phyloP scores from a whole-genome alignment of 805 yeast genomes.

The Yarrowia sp. region DNA sequence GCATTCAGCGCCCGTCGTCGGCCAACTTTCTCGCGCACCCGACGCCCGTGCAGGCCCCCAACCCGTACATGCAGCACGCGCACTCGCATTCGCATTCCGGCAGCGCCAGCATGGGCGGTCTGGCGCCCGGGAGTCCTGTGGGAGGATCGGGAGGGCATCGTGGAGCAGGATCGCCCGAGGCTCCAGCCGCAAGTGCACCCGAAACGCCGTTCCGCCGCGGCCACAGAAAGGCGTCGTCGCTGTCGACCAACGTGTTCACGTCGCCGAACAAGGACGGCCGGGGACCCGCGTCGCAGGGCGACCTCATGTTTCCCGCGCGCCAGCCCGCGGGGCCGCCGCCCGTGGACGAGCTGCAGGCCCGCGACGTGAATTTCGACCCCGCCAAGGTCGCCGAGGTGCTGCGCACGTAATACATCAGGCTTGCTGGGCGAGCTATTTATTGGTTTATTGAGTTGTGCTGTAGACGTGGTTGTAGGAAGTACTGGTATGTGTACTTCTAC shows the following conservation, averaged over 20 bases:
- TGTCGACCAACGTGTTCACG: conserved; percentile 31
- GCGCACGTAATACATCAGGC: background rate
- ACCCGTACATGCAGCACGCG: conserved; percentile 30
- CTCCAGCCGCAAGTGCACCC: background rate
- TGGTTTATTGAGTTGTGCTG: too few relatives aligned
- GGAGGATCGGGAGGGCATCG: background rate
- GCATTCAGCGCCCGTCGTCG: conserved; percentile 21
- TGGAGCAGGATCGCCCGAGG: background rate
- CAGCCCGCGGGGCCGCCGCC: conserved; percentile 41
- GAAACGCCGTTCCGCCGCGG: conserved; percentile 32
- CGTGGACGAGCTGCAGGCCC: conserved; percentile 35
- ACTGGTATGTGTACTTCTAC: background rate
- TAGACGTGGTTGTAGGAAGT: too few relatives aligned
- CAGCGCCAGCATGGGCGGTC: conserved; percentile 16
- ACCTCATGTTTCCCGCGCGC: conserved; percentile 35
- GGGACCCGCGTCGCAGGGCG: conserved; percentile 26
- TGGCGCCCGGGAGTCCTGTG: background rate
- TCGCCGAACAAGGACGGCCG: background rate
- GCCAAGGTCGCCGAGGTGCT: conserved; percentile 18
- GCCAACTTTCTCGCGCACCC: conserved; percentile 22
- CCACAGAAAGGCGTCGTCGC: conserved; percentile 35
- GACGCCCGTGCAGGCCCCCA: conserved; percentile 32
- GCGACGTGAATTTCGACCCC: conserved; percentile 33
- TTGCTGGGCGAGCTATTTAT: conserved; percentile 8
- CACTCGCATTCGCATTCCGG: conserved; percentile 16